Conservation (phyloP, 2,329 filamentous ascomycete species). For the Beauveria sp. region DNA sequence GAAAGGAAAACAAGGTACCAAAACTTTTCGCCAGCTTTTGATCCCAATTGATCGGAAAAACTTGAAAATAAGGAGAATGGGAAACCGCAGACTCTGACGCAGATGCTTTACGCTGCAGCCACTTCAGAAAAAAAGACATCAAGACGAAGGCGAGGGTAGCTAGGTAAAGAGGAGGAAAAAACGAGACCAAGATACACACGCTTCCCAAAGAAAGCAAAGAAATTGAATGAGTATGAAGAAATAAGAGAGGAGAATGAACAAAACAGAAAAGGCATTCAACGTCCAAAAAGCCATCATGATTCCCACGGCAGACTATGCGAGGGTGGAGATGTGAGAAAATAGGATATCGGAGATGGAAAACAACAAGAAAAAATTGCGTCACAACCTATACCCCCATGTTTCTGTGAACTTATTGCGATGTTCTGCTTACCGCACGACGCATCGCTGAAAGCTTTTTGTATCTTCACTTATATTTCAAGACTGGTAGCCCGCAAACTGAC, state of each 20-base stretch:
- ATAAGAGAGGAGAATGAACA: slow-evolving; percentile 11
- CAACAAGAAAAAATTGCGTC: slow-evolving; percentile 8
- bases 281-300: slow-evolving; percentile 11
- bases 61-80: slow-evolving; percentile 8
- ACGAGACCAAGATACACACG: slow-evolving; percentile 11
- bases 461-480: slow-evolving; percentile 32
- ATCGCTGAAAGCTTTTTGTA: neutral
- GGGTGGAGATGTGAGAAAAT: slow-evolving; percentile 4
- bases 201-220: slow-evolving; percentile 7
- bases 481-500: slow-evolving; percentile 57
- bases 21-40: slow-evolving; percentile 12
- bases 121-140: slow-evolving; percentile 19
- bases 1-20: slow-evolving; percentile 1
- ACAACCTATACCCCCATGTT: slow-evolving; percentile 5
- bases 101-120: slow-evolving; percentile 16
- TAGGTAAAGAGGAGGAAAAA: slow-evolving; percentile 14
- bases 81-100: slow-evolving; percentile 17
- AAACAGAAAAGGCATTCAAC: slow-evolving; percentile 4
- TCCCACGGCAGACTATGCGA: neutral
- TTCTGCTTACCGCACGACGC: neutral
- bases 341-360: slow-evolving; percentile 14
- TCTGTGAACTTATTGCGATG: slow-evolving; percentile 1
- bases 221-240: slow-evolving; percentile 7
- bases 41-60: neutral
- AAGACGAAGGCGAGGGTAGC: slow-evolving; percentile 19